Conservation (phyloP, 2,329 filamentous ascomycete genomes). For the Diaporthe citri region DNA sequence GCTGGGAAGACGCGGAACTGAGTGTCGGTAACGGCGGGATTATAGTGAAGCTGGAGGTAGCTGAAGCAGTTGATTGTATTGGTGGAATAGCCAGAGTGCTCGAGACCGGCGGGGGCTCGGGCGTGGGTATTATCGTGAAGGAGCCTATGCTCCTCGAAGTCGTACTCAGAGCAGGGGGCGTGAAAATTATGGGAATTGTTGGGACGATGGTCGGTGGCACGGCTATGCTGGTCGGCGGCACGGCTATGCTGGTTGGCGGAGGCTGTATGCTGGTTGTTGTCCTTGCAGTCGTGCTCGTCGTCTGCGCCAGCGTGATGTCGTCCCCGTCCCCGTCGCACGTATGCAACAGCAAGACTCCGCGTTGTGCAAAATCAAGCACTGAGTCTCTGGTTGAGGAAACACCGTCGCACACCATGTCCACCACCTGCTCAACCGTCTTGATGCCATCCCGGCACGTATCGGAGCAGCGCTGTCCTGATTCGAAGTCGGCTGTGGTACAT, state of each 20-base stretch:
- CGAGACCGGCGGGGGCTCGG: background rate
- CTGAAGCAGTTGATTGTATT: conserved; percentile 1
- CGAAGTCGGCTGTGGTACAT: conserved; percentile 54
- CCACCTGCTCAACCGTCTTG: conserved; percentile 81
- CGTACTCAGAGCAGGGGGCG: conserved; percentile 15
- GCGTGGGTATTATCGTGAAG: conserved; percentile 25
- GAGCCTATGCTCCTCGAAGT: conserved; percentile 27
- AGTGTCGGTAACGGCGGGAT: conserved; percentile 7
- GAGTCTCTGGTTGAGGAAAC: conserved; percentile 65
- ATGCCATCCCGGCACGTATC: conserved; percentile 64
- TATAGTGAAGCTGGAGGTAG: conserved; percentile 15
- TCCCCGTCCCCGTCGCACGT: conserved; percentile 23
- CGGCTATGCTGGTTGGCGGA: background rate
- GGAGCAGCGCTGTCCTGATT: conserved; percentile 53
- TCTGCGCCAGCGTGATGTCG: conserved; percentile 34
- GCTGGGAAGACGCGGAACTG: conserved; percentile 8
- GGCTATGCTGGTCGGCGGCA: background rate
- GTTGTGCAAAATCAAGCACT: conserved; percentile 49
- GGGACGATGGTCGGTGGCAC: conserved; percentile 1
- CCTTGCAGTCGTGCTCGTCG: conserved; percentile 28
- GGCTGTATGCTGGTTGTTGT: conserved; percentile 2
- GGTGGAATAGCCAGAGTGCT: conserved; percentile 13
- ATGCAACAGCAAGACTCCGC: conserved; percentile 23
- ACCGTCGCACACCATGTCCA: conserved; percentile 78
- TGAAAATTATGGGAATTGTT: conserved; percentile 9